A percentile compares a stretch with the other conserved stretches of the same genome.
These are phyloP conservation scores for Calocybe indica DNA, from an alignment of 768 basidiomycete genomes.

Conservation along the genomic window DNA sequence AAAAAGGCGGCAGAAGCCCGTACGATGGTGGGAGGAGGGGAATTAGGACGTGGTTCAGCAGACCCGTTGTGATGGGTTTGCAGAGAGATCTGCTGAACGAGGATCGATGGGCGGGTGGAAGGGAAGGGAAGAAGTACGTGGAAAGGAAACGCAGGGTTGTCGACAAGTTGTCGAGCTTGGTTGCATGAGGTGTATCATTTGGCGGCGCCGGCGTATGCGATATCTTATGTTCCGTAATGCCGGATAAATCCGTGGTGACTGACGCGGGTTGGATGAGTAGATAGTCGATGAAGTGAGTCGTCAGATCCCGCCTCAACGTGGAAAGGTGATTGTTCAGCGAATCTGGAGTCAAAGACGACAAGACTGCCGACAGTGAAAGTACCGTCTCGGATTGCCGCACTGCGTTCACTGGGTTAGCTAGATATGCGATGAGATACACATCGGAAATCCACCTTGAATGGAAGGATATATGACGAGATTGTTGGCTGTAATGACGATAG, in stretches of 20 bases:
- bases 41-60: slow-evolving; percentile 63
- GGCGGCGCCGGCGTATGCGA: slow-evolving; percentile 41
- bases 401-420: slow-evolving; percentile 18
- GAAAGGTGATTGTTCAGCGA: slow-evolving; percentile 52
- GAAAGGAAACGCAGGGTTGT: slow-evolving; percentile 58
- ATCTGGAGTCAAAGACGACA: slow-evolving; percentile 51
- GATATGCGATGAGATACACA: background rate
- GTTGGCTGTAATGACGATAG: slow-evolving; percentile 45
- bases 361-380: slow-evolving; percentile 45
- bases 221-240: slow-evolving; percentile 38
- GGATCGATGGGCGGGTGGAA: slow-evolving; percentile 41
- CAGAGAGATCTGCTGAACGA: slow-evolving; percentile 52
- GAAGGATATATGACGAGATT: slow-evolving; percentile 44
- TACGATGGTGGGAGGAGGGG: slow-evolving; percentile 67
- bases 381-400: slow-evolving; percentile 51
- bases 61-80: slow-evolving; percentile 51
- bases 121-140: slow-evolving; percentile 45
- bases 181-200: slow-evolving; percentile 26
- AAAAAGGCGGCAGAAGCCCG: slow-evolving; percentile 51
- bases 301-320: slow-evolving; percentile 61
- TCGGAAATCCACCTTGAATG: slow-evolving; percentile 33
- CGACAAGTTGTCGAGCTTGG: slow-evolving; percentile 51
- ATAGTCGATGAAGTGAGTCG: slow-evolving; percentile 51
- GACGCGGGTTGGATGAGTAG: slow-evolving; percentile 48
- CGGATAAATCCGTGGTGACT: slow-evolving; percentile 27